Conservation (phyloP, 352 stramenopile species). For the Globisporangium irregulare region DNA sequence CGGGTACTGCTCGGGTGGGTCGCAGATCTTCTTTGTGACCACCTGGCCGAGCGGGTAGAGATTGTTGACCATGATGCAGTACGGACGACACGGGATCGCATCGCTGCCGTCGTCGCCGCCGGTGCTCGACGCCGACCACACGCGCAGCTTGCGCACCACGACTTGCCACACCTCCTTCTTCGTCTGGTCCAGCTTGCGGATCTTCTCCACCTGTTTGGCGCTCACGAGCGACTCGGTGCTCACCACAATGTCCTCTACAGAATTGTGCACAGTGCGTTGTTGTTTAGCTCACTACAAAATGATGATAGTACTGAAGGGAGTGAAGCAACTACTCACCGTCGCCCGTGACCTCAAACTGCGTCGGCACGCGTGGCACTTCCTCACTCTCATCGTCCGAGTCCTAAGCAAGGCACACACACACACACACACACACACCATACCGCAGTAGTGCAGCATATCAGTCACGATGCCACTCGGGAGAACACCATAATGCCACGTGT, state of each 20-base stretch:
- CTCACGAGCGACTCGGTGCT: slow-evolving; percentile 70
- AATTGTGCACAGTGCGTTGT: not conserved
- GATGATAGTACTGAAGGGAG: not conserved
- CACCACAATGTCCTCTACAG: slow-evolving; percentile 70
- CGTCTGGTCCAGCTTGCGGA: slow-evolving; percentile 70
- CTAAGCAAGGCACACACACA: not conserved
- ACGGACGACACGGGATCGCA: slow-evolving; percentile 72
- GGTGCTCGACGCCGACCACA: slow-evolving; percentile 78
- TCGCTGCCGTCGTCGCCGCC: slow-evolving; percentile 44
- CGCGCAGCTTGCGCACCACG: slow-evolving; percentile 81
- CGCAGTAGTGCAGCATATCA: slow-evolving; percentile 2
- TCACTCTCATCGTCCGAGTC: slow-evolving; percentile 49
- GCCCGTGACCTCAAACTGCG: slow-evolving; percentile 78
- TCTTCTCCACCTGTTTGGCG: slow-evolving; percentile 59
- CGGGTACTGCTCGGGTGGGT: slow-evolving; percentile 77
- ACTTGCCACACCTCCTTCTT: slow-evolving; percentile 87
- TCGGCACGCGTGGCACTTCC: slow-evolving; percentile 60
- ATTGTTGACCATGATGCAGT: slow-evolving; percentile 87
- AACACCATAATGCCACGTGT: not conserved
- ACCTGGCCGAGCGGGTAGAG: slow-evolving; percentile 84
- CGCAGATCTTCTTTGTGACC: slow-evolving; percentile 82
- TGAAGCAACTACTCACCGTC: slow-evolving; percentile 43
- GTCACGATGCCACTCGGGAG: not conserved
- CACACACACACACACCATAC: not conserved
- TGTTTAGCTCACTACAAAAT: not conserved